Conservation (phyloP, 345 rosid genomes). For the Passiflora organensis region DNA sequence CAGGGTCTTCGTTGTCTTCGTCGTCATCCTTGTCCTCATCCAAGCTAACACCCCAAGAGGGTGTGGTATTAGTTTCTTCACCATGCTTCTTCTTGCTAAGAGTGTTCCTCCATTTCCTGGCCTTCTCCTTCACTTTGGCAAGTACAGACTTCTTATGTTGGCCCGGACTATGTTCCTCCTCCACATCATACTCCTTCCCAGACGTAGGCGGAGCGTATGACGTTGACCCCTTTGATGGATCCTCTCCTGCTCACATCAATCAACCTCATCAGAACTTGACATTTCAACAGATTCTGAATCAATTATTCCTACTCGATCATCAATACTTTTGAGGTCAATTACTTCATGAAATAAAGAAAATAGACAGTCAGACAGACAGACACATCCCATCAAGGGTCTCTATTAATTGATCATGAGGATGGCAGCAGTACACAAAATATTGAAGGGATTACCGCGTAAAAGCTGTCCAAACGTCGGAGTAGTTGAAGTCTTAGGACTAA, state of each 20-base stretch:
- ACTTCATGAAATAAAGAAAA: not conserved
- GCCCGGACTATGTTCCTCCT: constrained; percentile 31
- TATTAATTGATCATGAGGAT: not conserved
- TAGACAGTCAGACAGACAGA: too few relatives aligned
- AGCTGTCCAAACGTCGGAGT: constrained; percentile 41
- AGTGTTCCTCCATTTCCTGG: constrained; percentile 46
- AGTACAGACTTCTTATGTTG: constrained; percentile 57
- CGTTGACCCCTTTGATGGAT: constrained; percentile 37
- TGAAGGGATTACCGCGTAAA: constrained; percentile 36
- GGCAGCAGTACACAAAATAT: not conserved
- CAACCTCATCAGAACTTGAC: constrained; percentile 1
- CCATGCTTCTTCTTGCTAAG: constrained; percentile 51
- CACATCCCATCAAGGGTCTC: too few relatives aligned
- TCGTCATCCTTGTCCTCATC: constrained; percentile 48
- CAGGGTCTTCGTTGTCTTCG: constrained; percentile 49
- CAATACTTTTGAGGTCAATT: not conserved
- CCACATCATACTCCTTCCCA: constrained; percentile 31
- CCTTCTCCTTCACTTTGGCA: constrained; percentile 66
- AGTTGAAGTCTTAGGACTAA: constrained; percentile 26
- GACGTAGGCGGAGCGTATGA: constrained; percentile 8
- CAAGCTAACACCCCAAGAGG: constrained; percentile 39
- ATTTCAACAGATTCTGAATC: not conserved
- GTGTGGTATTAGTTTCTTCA: constrained; percentile 39
- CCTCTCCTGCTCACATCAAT: constrained; percentile 26
- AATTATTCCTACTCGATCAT: not conserved